phyloP scores from a whole-genome alignment of 129 eudicot species.

The Pittosporum tobira region DNA sequence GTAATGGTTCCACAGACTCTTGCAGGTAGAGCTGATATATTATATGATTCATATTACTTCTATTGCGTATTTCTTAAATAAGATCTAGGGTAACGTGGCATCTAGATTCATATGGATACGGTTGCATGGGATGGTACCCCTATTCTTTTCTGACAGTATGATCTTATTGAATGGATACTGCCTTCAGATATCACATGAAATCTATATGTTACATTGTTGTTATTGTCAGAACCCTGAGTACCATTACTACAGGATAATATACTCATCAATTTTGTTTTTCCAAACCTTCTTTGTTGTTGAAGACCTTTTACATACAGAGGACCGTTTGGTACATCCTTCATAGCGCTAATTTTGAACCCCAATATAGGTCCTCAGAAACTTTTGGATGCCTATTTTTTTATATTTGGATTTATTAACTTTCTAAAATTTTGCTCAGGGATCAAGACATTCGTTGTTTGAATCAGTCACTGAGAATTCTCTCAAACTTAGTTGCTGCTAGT shows the following conservation, averaged over 20 bases:
- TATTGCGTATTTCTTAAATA: not conserved
- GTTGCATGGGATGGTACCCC: not conserved
- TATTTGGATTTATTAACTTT: not conserved
- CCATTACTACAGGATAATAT: no score
- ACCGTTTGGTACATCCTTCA: no score
- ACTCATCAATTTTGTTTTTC: no score
- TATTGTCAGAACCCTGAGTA: no score
- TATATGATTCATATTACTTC: not conserved
- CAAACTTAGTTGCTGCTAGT: constrained; percentile 73
- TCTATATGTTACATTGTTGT: not conserved
- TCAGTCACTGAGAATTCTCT: constrained; percentile 79
- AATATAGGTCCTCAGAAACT: not conserved
- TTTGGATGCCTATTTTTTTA: not conserved
- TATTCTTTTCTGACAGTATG: not conserved
- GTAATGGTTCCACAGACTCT: constrained; percentile 19
- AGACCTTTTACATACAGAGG: not conserved
- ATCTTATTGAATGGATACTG: not conserved
- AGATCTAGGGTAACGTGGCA: not conserved
- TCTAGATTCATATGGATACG: not conserved
- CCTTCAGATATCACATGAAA: not conserved
- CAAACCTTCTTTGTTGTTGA: no score
- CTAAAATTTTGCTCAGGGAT: constrained; percentile 45
- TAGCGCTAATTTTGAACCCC: not conserved
- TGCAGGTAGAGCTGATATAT: constrained; percentile 45
- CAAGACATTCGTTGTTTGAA: constrained; percentile 45